Percentiles rank a stretch among this genome's conserved stretches.
Evolutionary conservation across 306 rosid species (phyloP).

Genomic region (Vicia faba): DNA sequence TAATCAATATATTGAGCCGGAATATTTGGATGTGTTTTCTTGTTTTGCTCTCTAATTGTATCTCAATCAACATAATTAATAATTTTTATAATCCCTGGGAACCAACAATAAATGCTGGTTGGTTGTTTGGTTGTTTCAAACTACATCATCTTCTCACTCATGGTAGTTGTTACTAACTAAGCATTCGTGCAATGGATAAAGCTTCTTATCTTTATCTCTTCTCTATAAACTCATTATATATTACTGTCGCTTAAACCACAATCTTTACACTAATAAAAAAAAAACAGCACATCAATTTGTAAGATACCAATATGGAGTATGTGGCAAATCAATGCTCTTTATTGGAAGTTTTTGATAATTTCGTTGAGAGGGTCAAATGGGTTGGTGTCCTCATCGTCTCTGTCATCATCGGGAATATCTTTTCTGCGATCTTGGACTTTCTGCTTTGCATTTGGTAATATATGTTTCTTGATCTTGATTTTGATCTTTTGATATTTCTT

Average conservation of each 20-base stretch:
- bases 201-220: slow-evolving; percentile 22
- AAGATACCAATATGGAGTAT: slow-evolving; percentile 56
- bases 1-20: no score
- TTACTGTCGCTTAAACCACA: slow-evolving; percentile 36
- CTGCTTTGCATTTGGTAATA: slow-evolving; percentile 83
- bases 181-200: slow-evolving; percentile 24
- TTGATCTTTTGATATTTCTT: no score
- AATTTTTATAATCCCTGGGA: neutral
- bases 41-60: neutral
- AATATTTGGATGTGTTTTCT: no score
- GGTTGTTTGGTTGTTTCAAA: slow-evolving; percentile 39
- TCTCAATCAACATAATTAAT: no score
- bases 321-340: slow-evolving; percentile 52
- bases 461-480: no score
- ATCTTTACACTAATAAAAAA: slow-evolving; percentile 35
- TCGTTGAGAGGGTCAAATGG: slow-evolving; percentile 55
- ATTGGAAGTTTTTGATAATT: slow-evolving; percentile 49
- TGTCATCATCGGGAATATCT: slow-evolving; percentile 66
- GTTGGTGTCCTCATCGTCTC: slow-evolving; percentile 53
- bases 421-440: slow-evolving; percentile 87
- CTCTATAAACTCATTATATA: neutral
- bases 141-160: neutral
- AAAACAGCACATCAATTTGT: slow-evolving; percentile 5
- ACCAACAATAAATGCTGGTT: slow-evolving; percentile 68
- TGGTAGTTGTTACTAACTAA: slow-evolving; percentile 26